These are phyloP conservation scores for Cymbopogon citratus DNA, from an alignment of 176 grass and related monocot species.

Conservation along the genomic window DNA sequence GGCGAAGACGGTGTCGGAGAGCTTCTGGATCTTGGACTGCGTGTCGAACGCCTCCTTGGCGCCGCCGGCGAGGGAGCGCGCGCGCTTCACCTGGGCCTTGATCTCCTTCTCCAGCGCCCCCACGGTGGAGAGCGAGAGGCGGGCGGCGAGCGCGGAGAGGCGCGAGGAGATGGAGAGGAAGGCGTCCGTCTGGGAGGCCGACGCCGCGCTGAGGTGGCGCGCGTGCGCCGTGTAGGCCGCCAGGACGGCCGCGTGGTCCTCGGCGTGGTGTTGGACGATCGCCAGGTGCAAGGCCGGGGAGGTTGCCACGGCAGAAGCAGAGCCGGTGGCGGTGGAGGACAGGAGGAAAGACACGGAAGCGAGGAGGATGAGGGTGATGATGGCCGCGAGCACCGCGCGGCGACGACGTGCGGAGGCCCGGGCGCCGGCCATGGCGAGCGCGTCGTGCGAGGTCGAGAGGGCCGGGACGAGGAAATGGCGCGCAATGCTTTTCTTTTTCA, in stretches of 20 bases:
- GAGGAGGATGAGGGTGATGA: slow-evolving; percentile 52
- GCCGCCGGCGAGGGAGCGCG: slow-evolving; percentile 60
- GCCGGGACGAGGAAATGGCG: slow-evolving; percentile 8
- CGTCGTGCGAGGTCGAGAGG: not conserved
- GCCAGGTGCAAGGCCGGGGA: slow-evolving; percentile 41
- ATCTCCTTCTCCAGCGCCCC: slow-evolving; percentile 51
- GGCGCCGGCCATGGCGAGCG: slow-evolving; percentile 54
- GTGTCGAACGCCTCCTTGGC: slow-evolving; percentile 91
- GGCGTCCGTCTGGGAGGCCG: slow-evolving; percentile 40
- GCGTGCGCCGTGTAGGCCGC: slow-evolving; percentile 66
- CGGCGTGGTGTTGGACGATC: slow-evolving; percentile 55
- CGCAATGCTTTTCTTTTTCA: not conserved
- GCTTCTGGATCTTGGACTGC: slow-evolving; percentile 85
- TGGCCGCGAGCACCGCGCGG: slow-evolving; percentile 43
- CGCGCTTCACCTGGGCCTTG: slow-evolving; percentile 64
- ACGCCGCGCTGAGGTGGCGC: slow-evolving; percentile 53
- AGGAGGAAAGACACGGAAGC: slow-evolving; percentile 39
- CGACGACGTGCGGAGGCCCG: slow-evolving; percentile 37
- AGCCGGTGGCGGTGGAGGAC: slow-evolving; percentile 21
- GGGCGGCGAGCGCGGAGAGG: slow-evolving; percentile 58
- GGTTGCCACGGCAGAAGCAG: not conserved
- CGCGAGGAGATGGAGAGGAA: slow-evolving; percentile 61
- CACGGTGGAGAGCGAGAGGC: slow-evolving; percentile 44
- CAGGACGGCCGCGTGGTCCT: slow-evolving; percentile 75
- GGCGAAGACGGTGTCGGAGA: slow-evolving; percentile 83